A percentile compares a stretch with the other conserved stretches of the same genome.
Conservation (phyloP, 192 early-diverging fungal genomes). For the Backusella sp. region DNA sequence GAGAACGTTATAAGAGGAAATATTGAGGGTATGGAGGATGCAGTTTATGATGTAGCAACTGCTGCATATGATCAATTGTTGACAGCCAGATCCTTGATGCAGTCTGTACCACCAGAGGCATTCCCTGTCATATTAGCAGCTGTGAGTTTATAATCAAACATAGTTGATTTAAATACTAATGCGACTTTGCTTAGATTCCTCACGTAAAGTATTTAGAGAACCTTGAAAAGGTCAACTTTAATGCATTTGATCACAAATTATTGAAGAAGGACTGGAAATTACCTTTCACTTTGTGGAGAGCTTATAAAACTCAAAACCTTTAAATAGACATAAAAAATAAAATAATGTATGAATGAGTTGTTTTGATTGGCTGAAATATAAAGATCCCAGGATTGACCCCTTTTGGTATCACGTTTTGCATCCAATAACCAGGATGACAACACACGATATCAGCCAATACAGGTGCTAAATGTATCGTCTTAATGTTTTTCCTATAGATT, state of each 20-base stretch:
- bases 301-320: constrained; percentile 40
- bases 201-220: constrained; percentile 69
- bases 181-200: constrained; percentile 50
- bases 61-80: constrained; percentile 74
- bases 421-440: background rate
- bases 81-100: constrained; percentile 63
- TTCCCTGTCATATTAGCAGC: constrained; percentile 72
- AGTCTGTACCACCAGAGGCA: constrained; percentile 56
- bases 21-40: constrained; percentile 65
- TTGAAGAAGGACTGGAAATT: constrained; percentile 65
- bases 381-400: background rate
- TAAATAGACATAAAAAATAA: constrained; percentile 6
- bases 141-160: constrained; percentile 34
- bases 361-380: background rate
- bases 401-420: background rate
- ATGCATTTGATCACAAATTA: constrained; percentile 74
- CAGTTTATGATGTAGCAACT: constrained; percentile 86
- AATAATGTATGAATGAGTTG: background rate
- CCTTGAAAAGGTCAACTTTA: constrained; percentile 78
- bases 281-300: constrained; percentile 60
- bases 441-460: too few species aligned
- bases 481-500: too few species aligned
- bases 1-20: constrained; percentile 70
- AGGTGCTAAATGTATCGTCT: too few species aligned
- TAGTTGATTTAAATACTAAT: background rate